Conservation (phyloP, 1,284 basidiomycete species). For the Bjerkandera adusta region DNA sequence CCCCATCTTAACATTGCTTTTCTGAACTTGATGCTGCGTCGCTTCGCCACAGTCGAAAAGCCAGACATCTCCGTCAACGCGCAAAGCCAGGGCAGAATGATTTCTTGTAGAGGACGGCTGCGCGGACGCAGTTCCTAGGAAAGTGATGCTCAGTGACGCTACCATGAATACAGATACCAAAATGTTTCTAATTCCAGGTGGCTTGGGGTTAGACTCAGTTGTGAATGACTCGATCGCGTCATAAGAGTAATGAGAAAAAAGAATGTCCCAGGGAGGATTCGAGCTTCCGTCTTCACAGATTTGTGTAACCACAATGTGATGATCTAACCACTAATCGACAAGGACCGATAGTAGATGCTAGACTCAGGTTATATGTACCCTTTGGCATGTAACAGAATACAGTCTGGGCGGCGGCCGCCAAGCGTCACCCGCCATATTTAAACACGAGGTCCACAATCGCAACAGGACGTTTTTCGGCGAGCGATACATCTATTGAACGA, state of each 20-base stretch:
- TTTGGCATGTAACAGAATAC: too few relatives aligned
- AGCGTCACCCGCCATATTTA: too few relatives aligned
- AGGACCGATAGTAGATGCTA: slow-evolving; percentile 13
- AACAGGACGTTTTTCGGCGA: too few relatives aligned
- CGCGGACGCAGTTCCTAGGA: slow-evolving; percentile 77
- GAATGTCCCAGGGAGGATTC: slow-evolving; percentile 13
- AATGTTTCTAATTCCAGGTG: too few relatives aligned
- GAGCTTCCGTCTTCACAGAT: slow-evolving; percentile 14
- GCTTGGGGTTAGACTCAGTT: too few relatives aligned
- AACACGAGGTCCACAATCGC: too few relatives aligned
- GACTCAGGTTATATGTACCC: too few relatives aligned
- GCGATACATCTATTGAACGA: too few relatives aligned
- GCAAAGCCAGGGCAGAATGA: slow-evolving; percentile 68
- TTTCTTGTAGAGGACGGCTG: slow-evolving; percentile 74
- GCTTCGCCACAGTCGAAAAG: slow-evolving; percentile 92
- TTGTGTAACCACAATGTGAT: slow-evolving; percentile 15
- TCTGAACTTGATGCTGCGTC: slow-evolving; percentile 80
- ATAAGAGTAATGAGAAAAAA: too few relatives aligned
- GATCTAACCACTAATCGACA: slow-evolving; percentile 17
- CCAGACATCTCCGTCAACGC: slow-evolving; percentile 68
- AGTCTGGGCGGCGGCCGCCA: too few relatives aligned
- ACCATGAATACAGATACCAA: too few relatives aligned
- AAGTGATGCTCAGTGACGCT: slow-evolving; percentile 56
- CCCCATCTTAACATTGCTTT: slow-evolving; percentile 70
- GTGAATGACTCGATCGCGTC: too few relatives aligned